Evolutionary conservation across 192 early-diverging fungal species (phyloP).

Genomic region (Helicostylum pulchrum): DNA sequence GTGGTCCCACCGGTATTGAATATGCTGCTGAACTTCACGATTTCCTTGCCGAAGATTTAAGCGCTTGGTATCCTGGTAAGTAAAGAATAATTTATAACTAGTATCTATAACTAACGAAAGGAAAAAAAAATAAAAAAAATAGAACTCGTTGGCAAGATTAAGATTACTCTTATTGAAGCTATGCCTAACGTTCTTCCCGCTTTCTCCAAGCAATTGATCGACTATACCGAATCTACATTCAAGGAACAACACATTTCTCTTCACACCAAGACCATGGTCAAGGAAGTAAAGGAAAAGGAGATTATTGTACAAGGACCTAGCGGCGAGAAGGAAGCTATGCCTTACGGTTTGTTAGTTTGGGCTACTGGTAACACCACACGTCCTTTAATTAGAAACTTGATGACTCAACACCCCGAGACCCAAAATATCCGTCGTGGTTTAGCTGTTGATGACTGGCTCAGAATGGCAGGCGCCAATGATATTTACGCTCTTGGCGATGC

Average conservation of each 20-base stretch:
- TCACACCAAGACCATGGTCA: conserved; percentile 75
- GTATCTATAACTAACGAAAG: conserved; percentile 18
- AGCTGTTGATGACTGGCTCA: conserved; percentile 67
- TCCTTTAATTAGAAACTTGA: conserved; percentile 63
- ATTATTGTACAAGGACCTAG: conserved; percentile 65
- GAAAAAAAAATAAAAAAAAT: neutral
- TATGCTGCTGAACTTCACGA: conserved; percentile 85
- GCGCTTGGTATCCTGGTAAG: conserved; percentile 66
- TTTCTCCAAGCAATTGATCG: conserved; percentile 75
- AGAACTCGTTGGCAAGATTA: conserved; percentile 71
- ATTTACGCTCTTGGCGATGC: conserved; percentile 76
- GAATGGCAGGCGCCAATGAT: conserved; percentile 56
- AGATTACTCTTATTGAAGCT: conserved; percentile 78
- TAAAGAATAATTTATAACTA: too few species aligned
- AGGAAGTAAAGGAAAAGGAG: conserved; percentile 71
- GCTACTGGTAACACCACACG: conserved; percentile 80
- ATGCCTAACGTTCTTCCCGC: conserved; percentile 73
- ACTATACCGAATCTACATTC: conserved; percentile 78
- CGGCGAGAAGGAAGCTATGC: conserved; percentile 59
- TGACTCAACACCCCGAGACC: conserved; percentile 51
- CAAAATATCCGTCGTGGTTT: conserved; percentile 71
- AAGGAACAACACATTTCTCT: conserved; percentile 72
- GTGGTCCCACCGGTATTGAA: conserved; percentile 59
- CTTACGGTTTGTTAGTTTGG: conserved; percentile 82
- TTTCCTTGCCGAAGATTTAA: conserved; percentile 73